Percentiles rank a stretch among this genome's conserved stretches.
Conservation (phyloP, 192 early-diverging fungal species). For the Coemansia sp. region DNA sequence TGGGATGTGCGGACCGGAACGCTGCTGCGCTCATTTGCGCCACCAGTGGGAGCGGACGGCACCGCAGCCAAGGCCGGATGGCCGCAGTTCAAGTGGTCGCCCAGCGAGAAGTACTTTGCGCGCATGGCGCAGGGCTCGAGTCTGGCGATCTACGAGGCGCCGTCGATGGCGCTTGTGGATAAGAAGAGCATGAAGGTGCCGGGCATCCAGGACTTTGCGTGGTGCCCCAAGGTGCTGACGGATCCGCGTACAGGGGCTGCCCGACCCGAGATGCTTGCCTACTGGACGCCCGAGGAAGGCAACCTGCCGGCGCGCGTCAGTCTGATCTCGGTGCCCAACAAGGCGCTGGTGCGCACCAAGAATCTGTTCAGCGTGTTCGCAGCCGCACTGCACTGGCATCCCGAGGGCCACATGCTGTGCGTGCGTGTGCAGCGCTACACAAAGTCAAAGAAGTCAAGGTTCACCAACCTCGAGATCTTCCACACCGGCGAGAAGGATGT, state of each 20-base stretch:
- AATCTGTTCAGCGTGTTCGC: slow-evolving; percentile 94
- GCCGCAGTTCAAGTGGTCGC: slow-evolving; percentile 96
- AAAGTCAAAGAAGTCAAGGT: slow-evolving; percentile 88
- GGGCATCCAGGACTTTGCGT: slow-evolving; percentile 76
- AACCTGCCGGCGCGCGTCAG: slow-evolving; percentile 98
- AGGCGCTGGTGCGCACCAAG: slow-evolving; percentile 90
- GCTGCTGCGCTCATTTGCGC: slow-evolving; percentile 86
- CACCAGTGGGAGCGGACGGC: slow-evolving; percentile 57
- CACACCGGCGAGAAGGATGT: slow-evolving; percentile 85
- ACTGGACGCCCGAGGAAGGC: slow-evolving; percentile 95
- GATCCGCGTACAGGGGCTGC: slow-evolving; percentile 31
- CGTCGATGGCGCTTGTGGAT: slow-evolving; percentile 87
- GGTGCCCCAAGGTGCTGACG: slow-evolving; percentile 60
- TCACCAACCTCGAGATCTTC: slow-evolving; percentile 95
- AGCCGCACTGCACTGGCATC: slow-evolving; percentile 91
- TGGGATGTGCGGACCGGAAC: slow-evolving; percentile 89
- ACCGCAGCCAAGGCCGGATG: slow-evolving; percentile 64
- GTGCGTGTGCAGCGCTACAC: slow-evolving; percentile 89
- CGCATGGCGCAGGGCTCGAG: slow-evolving; percentile 71
- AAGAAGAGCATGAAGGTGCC: slow-evolving; percentile 91
- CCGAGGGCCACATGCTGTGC: slow-evolving; percentile 82
- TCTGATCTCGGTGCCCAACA: slow-evolving; percentile 76
- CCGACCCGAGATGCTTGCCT: slow-evolving; percentile 73
- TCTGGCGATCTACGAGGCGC: slow-evolving; percentile 91
- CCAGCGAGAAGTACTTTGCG: slow-evolving; percentile 92